phyloP scores from a whole-genome alignment of 2,329 filamentous ascomycete genomes.

The Sphaerulina vaccinii region DNA sequence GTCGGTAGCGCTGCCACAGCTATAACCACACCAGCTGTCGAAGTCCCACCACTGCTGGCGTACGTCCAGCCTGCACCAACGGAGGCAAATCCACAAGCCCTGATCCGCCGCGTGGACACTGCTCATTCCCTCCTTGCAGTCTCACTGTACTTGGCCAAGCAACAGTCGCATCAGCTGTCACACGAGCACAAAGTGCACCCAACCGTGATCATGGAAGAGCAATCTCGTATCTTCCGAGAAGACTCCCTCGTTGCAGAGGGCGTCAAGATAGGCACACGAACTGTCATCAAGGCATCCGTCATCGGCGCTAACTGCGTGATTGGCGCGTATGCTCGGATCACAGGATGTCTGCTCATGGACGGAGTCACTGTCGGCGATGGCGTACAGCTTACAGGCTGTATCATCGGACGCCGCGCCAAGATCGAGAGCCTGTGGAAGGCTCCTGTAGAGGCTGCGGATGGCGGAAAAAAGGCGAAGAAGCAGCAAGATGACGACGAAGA shows the following conservation, averaged over 20 bases:
- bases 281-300: conserved; percentile 87
- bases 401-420: conserved; percentile 75
- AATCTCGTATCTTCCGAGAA: conserved; percentile 75
- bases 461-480: conserved; percentile 38
- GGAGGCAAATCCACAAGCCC: conserved; percentile 46
- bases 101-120: conserved; percentile 87
- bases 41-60: conserved; percentile 71
- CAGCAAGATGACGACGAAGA: conserved; percentile 54
- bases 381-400: conserved; percentile 81
- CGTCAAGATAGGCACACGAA: conserved; percentile 82
- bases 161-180: conserved; percentile 67
- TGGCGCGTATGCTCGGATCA: conserved; percentile 77
- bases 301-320: conserved; percentile 87
- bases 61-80: conserved; percentile 66
- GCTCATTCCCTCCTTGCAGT: conserved; percentile 76
- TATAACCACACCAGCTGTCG: conserved; percentile 35
- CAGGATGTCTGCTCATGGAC: conserved; percentile 90
- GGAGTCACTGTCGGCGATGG: conserved; percentile 80
- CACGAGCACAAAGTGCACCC: conserved; percentile 79
- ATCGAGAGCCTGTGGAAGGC: conserved; percentile 62
- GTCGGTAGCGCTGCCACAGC: conserved; percentile 26
- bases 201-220: conserved; percentile 74
- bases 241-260: conserved; percentile 87
- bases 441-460: conserved; percentile 44
- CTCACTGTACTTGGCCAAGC: conserved; percentile 82